phyloP scores from a whole-genome alignment of 768 basidiomycete genomes.

The Strobilomyces echinocephalus region DNA sequence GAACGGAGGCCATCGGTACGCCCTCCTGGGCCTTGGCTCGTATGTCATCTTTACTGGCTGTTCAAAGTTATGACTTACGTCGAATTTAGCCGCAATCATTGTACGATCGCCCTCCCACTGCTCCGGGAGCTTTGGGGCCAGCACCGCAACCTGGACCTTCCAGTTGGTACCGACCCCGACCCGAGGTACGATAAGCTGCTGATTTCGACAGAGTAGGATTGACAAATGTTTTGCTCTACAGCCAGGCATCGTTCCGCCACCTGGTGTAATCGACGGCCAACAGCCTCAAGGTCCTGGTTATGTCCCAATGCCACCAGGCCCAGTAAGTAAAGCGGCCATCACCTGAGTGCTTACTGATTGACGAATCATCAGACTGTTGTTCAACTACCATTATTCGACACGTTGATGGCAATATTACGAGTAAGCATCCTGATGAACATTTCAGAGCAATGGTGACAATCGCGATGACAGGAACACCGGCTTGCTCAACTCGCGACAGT shows the following conservation, averaged over 20 bases:
- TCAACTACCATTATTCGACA: conserved; percentile 62
- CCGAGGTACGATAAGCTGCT: conserved; percentile 14
- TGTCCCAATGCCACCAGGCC: conserved; percentile 47
- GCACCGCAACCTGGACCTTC: conserved; percentile 12
- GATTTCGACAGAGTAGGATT: background rate
- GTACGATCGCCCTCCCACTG: conserved; percentile 24
- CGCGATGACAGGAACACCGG: conserved; percentile 59
- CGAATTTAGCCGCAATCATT: conserved; percentile 16
- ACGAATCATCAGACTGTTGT: conserved; percentile 46
- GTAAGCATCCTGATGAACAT: conserved; percentile 34
- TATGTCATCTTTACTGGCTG: conserved; percentile 2
- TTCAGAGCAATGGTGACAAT: conserved; percentile 5
- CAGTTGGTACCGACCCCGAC: conserved; percentile 24
- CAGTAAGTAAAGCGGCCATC: conserved; percentile 37
- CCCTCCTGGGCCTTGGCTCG: conserved; percentile 20
- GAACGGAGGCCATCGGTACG: conserved; percentile 22
- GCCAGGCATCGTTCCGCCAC: conserved; percentile 24
- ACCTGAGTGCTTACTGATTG: background rate
- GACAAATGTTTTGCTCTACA: conserved; percentile 4
- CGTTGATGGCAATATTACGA: conserved; percentile 63
- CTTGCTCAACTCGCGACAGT: conserved; percentile 68
- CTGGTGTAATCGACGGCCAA: conserved; percentile 22
- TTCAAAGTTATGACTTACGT: conserved; percentile 3
- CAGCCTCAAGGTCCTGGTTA: conserved; percentile 30
- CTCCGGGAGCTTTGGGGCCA: conserved; percentile 18